Evolutionary conservation across 176 grass and related monocot genomes (phyloP).

Genomic region (Musa itinerans): DNA sequence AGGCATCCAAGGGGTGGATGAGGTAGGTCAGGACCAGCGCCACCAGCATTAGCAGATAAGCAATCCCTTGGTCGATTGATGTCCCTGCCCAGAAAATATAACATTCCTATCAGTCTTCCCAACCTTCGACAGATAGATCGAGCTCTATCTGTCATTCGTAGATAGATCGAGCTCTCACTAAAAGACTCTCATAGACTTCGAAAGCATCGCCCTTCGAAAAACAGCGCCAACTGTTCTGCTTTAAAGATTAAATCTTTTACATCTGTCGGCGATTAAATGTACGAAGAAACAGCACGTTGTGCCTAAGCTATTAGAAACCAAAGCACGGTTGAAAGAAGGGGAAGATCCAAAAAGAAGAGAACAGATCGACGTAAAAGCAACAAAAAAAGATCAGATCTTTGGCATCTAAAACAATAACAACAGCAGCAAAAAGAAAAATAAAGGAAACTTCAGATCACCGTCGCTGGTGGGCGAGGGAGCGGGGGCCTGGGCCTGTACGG

Average conservation of each 20-base stretch:
- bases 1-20: neutral
- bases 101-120: no score
- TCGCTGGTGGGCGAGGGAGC: constrained; percentile 13
- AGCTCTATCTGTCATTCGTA: no score
- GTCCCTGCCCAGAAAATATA: neutral
- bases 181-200: no score
- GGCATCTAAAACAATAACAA: neutral
- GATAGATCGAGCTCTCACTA: no score
- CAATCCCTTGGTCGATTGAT: neutral
- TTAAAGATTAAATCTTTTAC: no score
- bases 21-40: neutral
- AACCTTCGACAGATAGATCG: no score
- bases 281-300: no score
- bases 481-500: neutral
- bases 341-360: neutral
- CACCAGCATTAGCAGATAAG: neutral
- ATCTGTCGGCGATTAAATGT: no score
- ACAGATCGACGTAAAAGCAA: neutral
- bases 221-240: no score
- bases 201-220: no score
- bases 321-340: no score
- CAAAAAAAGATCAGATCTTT: neutral
- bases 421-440: neutral
- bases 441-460: neutral
- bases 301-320: no score